Base-by-base conservation (phyloP, 768 basidiomycete species). In the Mycena floridula region DNA sequence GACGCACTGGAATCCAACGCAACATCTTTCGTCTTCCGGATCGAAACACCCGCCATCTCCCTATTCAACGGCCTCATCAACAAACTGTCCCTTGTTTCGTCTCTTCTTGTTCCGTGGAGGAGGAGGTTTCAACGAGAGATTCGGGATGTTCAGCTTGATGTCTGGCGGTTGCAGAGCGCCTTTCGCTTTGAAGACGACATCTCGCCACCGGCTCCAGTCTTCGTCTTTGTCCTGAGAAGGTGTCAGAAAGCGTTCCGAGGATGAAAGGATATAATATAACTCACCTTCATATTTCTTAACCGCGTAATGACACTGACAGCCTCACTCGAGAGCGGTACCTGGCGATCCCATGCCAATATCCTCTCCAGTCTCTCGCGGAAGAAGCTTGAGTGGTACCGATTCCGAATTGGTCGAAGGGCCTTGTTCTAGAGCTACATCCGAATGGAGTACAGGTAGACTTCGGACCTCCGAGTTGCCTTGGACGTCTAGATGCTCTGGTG, bases 301-400 rank as follows among this genome's bases (percentile, higher is more conserved):
- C 75, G 70, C 11, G 79, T 85, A 55, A 94, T 92, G n/a, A 91
- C 68, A 1, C 71, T 74, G 6, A 89, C 83, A 16, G 89, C 86
- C 54, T 89, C 82, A 4, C 71, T 68, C 4, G 87, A 88, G 13
- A 94, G 69, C 0, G 83, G 81, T 0, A 90, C n/a, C 82, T 11
- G 89, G 89, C 1, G 89, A 90, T 2, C 85, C 83, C 82, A 89
- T 85, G 5, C 89, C 89, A 44, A 90, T 89, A 57, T 90, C 89
- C 45, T 84, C 76, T 1, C 89, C 89, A 0, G 88, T 89, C 66
- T 91, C 89, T 38, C 89, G 77, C 0, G 89, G 89, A 25, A 92
- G 70, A 6, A 79, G 66, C 52, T 77, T 81, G 8, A 49, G 26
- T 25, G 47, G 43, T 37, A 49, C 26, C 23, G 9, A 35, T 40